Percentiles rank a stretch among this genome's conserved stretches.
Conservation (phyloP, 2,329 filamentous ascomycete species). For the Westerdykella sp. region DNA sequence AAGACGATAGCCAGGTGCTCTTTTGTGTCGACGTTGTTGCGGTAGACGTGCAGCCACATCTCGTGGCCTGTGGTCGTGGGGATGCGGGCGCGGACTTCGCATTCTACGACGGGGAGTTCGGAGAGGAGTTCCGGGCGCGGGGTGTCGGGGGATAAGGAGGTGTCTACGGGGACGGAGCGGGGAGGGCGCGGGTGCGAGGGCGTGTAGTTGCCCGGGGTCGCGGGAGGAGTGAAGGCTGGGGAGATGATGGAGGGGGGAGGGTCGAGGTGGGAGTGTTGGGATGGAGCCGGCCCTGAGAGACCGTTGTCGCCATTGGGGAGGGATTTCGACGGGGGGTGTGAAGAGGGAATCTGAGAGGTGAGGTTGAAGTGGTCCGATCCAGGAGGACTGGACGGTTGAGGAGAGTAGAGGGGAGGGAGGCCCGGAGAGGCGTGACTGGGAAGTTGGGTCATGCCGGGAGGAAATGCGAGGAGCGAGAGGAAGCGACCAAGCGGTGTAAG, state of each 20-base stretch:
- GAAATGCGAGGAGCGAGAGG: not conserved
- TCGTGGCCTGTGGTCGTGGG: constrained; percentile 86
- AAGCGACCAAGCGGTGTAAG: not conserved
- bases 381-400: constrained; percentile 43
- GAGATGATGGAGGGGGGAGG: constrained; percentile 42
- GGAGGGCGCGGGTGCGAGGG: constrained; percentile 32
- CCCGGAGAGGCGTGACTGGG: constrained; percentile 51
- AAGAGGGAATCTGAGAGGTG: constrained; percentile 5
- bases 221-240: constrained; percentile 41
- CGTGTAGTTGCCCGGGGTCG: constrained; percentile 29
- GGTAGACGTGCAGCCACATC: constrained; percentile 95
- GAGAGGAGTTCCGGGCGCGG: constrained; percentile 67
- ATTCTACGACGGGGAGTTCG: constrained; percentile 77
- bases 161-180: constrained; percentile 41
- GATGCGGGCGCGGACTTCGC: constrained; percentile 88
- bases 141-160: constrained; percentile 26
- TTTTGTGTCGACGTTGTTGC: constrained; percentile 87
- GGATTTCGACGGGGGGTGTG: constrained; percentile 13
- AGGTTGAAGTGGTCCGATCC: constrained; percentile 36
- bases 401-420: constrained; percentile 49
- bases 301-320: constrained; percentile 3
- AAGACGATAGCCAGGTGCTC: constrained; percentile 98
- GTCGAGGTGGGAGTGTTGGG: constrained; percentile 6
- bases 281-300: too few species aligned
- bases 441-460: constrained; percentile 46